phyloP scores from a whole-genome alignment of 768 basidiomycete genomes.

The Rhodotorula taiwanensis region DNA sequence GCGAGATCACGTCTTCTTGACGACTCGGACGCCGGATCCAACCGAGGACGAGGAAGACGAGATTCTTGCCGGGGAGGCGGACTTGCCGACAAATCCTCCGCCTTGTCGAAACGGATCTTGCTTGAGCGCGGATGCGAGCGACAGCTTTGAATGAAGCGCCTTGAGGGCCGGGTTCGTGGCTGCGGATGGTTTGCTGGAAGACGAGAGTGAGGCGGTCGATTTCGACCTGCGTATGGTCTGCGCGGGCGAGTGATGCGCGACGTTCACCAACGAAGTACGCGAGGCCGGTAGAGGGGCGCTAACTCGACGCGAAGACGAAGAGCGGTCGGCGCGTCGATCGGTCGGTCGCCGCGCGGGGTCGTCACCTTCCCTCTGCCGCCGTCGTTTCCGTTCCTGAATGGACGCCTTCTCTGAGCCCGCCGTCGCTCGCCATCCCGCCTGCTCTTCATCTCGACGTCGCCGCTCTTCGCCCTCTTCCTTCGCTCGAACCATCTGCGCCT shows the following conservation, averaged over 20 bases:
- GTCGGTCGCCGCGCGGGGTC: too few relatives aligned
- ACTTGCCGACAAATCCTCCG: too few relatives aligned
- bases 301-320: background rate
- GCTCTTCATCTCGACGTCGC: conserved; percentile 12
- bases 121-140: conserved; percentile 25
- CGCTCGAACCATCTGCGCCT: conserved; percentile 43
- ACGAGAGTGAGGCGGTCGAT: background rate
- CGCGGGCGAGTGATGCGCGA: too few relatives aligned
- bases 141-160: conserved; percentile 19
- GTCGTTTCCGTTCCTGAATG: conserved; percentile 30
- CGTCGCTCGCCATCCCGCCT: background rate
- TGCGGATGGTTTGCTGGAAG: background rate
- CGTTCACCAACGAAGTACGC: too few relatives aligned
- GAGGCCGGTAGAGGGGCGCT: too few relatives aligned
- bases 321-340: background rate
- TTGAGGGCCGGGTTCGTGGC: conserved; percentile 5
- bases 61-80: too few relatives aligned
- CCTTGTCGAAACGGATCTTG: conserved; percentile 16
- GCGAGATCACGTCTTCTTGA: too few relatives aligned
- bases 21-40: background rate
- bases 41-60: background rate
- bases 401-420: conserved; percentile 48
- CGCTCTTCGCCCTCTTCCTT: background rate
- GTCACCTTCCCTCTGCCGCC: too few relatives aligned
- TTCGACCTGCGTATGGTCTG: too few relatives aligned